These are phyloP conservation scores for Corinectria fuckeliana DNA, from an alignment of 2,329 filamentous ascomycete species.

Conservation along the genomic window DNA sequence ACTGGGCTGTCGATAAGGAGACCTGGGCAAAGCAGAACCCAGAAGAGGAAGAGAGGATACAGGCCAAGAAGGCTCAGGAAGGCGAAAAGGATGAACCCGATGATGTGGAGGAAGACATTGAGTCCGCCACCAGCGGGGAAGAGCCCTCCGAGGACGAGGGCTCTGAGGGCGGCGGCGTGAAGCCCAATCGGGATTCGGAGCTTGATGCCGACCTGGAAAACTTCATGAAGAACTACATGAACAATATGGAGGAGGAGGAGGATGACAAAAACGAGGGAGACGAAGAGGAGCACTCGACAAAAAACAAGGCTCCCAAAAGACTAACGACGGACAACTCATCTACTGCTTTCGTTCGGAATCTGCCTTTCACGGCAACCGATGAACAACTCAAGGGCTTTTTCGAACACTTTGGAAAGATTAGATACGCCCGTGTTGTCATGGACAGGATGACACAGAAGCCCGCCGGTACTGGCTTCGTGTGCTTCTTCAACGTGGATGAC, in stretches of 20 bases:
- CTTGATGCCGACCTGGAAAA: constrained; percentile 56
- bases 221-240: constrained; percentile 64
- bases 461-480: constrained; percentile 93
- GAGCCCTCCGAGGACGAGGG: constrained; percentile 39
- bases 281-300: constrained; percentile 47
- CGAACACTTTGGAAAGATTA: constrained; percentile 81
- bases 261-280: constrained; percentile 56
- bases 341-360: constrained; percentile 91
- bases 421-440: constrained; percentile 91
- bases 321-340: constrained; percentile 63
- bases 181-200: constrained; percentile 49
- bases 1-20: constrained; percentile 94
- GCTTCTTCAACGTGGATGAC: constrained; percentile 81
- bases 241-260: constrained; percentile 64
- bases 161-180: constrained; percentile 40
- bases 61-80: constrained; percentile 39
- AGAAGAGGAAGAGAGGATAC: constrained; percentile 46
- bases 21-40: constrained; percentile 76
- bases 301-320: constrained; percentile 37
- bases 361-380: constrained; percentile 88
- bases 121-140: constrained; percentile 42
- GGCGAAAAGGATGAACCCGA: constrained; percentile 46
- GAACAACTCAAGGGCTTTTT: constrained; percentile 86
- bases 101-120: constrained; percentile 48
- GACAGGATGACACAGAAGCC: constrained; percentile 86